Evolutionary conservation across 768 basidiomycete genomes (phyloP).

Genomic region (Auricularia cornea): DNA sequence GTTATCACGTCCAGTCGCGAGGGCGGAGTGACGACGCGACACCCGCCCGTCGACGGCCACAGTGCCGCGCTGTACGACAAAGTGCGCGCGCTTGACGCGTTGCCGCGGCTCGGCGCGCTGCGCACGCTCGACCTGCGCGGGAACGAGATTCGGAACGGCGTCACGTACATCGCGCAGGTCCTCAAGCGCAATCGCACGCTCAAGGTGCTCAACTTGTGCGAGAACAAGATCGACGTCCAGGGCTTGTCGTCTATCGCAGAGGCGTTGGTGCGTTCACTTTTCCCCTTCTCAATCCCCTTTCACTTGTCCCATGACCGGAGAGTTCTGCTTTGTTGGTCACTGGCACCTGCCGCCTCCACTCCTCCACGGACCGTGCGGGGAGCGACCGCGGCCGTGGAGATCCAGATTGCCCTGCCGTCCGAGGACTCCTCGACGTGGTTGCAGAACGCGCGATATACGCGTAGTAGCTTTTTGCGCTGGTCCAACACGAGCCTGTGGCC

Average conservation of each 20-base stretch:
- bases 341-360: no score
- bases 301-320: no score
- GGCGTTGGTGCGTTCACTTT: constrained; percentile 55
- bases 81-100: constrained; percentile 78
- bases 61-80: constrained; percentile 78
- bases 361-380: no score
- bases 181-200: constrained; percentile 92
- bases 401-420: no score
- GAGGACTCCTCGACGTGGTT: no score
- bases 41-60: constrained; percentile 36
- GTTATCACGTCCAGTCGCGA: constrained; percentile 53
- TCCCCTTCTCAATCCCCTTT: not conserved
- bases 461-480: no score
- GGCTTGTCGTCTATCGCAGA: constrained; percentile 80
- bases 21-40: constrained; percentile 43
- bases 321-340: no score
- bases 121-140: constrained; percentile 85
- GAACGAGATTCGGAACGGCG: constrained; percentile 81
- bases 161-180: constrained; percentile 88
- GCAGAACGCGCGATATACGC: no score
- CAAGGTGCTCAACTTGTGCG: constrained; percentile 87
- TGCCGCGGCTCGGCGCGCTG: constrained; percentile 78
- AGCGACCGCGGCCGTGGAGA: no score
- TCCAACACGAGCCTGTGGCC: no score
- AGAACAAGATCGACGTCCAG: constrained; percentile 83